Base-by-base conservation (phyloP, 2,329 filamentous ascomycete genomes). In the Thermomyces lanuginosus region DNA sequence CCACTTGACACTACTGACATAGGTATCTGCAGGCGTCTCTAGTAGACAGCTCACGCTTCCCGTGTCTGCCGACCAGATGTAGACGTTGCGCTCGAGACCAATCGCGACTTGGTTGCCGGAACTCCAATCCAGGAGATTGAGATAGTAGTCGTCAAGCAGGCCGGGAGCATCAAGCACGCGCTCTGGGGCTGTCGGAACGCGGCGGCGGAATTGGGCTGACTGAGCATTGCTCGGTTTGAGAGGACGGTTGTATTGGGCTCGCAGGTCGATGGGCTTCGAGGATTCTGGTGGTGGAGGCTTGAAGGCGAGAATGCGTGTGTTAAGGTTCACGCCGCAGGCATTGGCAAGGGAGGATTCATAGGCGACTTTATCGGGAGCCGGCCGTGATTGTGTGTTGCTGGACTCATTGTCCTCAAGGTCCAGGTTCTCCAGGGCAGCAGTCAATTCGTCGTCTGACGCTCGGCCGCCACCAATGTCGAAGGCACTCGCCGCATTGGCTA, bases 1-100 rank as follows among this genome's bases (percentile, higher is more conserved):
- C 89, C 89, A 98, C 63, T 95, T 95, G 47, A 98, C 86, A 40
- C 84, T 93, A 61, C 84, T 91, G 46, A 98, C 74, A 51, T 98
- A 95, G 11, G 86, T 95, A 53, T 98, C 89, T 11, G 79, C 64
- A 30, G 71, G 69, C 26, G 81, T 82, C 61, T 98, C 86, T 26
- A 95, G 62, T 13, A 98, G 72, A 45, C 78, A 86, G 60, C 70
- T 79, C 35, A 98, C 89, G 9, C 75, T 72, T 33, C 89, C 89
- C 46, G 82, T 77, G 40, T 95, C 89, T 8, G 89, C 89, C 18
- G 89, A 95, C 89, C 89, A 98, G 42, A 98, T 80, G 46, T 98
- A 98, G 43, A 98, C 89, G 41, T 77, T 92, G 40, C 86, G 83
- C 63, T 95, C 89, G 8, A 98, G 72, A 31, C 86, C 89, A 49